Evolutionary conservation across 1,139 yeast genomes (phyloP).

Genomic region (Suhomyces kunorum): DNA sequence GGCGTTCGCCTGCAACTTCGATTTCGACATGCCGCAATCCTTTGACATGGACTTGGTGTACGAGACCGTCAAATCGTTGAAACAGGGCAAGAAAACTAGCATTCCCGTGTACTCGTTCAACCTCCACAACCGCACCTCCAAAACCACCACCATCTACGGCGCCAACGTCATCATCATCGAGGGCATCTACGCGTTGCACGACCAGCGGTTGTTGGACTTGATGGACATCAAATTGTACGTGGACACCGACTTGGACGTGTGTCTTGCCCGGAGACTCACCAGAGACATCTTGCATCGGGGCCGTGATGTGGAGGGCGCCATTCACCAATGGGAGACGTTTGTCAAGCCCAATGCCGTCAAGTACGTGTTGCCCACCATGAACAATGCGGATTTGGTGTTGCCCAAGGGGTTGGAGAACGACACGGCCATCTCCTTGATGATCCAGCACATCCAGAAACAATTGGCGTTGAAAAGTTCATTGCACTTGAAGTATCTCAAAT

Average conservation of each 20-base stretch:
- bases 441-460: conserved; percentile 77
- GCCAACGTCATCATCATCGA: conserved; percentile 92
- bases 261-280: conserved; percentile 82
- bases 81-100: conserved; percentile 58
- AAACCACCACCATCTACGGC: conserved; percentile 79
- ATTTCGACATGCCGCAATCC: conserved; percentile 84
- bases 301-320: conserved; percentile 76
- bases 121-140: conserved; percentile 69
- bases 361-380: conserved; percentile 75
- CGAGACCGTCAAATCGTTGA: conserved; percentile 63
- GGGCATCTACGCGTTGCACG: conserved; percentile 85
- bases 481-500: conserved; percentile 62
- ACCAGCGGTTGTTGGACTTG: conserved; percentile 63
- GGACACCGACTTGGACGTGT: conserved; percentile 90
- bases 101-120: conserved; percentile 87
- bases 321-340: conserved; percentile 84
- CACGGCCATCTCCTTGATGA: conserved; percentile 77
- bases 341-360: conserved; percentile 91
- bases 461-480: conserved; percentile 60
- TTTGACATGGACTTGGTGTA: conserved; percentile 74
- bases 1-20: conserved; percentile 72
- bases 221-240: conserved; percentile 90
- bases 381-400: conserved; percentile 78
- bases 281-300: conserved; percentile 87
- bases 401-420: conserved; percentile 86